Conservation (phyloP, 129 eudicot species). For the Silybum marianum region DNA sequence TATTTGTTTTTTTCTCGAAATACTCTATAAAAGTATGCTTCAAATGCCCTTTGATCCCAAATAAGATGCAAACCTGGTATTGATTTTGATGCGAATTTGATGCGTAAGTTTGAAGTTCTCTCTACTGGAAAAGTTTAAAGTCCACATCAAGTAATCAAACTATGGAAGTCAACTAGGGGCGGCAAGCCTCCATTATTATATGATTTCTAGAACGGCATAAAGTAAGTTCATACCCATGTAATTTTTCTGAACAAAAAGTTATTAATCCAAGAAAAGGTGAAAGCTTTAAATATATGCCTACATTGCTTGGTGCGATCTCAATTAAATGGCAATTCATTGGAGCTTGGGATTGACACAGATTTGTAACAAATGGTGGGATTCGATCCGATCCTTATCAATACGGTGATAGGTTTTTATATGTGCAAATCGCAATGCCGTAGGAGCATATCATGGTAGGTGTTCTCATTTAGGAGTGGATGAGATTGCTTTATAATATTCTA, state of each 20-base stretch:
- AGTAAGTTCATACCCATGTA: not conserved
- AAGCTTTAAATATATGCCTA: not conserved
- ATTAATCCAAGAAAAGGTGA: not conserved
- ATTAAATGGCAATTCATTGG: not conserved
- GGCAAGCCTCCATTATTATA: not conserved
- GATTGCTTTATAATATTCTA: not conserved
- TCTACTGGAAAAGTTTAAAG: not conserved
- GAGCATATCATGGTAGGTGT: not conserved
- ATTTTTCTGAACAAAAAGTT: not conserved
- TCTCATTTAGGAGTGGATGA: not conserved
- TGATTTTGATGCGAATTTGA: not conserved
- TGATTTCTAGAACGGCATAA: not conserved
- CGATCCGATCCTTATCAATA: not conserved
- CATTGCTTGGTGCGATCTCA: not conserved
- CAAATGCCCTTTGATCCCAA: not conserved
- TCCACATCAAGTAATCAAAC: constrained; percentile 4
- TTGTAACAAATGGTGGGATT: not conserved
- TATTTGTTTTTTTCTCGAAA: not conserved
- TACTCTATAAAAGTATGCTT: constrained; percentile 1
- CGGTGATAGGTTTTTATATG: not conserved
- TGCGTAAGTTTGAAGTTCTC: too few relatives aligned
- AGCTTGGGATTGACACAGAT: not conserved
- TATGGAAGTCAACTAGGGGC: constrained; percentile 14
- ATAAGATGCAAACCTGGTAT: not conserved
- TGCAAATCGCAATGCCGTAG: constrained; percentile 2